Percentiles rank a stretch among this genome's conserved stretches.
These are phyloP conservation scores for Alternaria viburni DNA, from an alignment of 2,329 filamentous ascomycete species.

Conservation along the genomic window DNA sequence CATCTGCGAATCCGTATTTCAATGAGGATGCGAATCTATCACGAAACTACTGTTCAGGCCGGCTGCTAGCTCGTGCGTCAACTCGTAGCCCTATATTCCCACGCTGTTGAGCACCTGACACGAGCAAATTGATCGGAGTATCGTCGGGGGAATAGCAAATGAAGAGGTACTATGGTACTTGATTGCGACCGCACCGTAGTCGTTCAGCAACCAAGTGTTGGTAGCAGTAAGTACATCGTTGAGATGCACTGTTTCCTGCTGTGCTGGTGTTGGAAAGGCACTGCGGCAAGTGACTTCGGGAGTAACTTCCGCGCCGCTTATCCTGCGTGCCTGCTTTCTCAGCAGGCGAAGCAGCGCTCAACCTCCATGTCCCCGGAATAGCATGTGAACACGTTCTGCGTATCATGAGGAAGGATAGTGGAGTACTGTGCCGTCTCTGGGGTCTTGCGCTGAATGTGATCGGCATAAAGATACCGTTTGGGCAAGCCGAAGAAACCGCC, in stretches of 20 bases:
- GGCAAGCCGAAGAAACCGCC: neutral
- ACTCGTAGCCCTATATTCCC: constrained; percentile 7
- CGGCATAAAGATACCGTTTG: neutral
- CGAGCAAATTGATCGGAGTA: constrained; percentile 16
- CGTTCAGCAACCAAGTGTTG: constrained; percentile 1
- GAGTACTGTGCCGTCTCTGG: neutral
- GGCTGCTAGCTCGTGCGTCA: neutral
- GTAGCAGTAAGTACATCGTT: neutral
- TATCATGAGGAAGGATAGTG: neutral
- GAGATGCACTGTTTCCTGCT: neutral
- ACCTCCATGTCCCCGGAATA: neutral
- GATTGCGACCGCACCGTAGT: constrained; percentile 17
- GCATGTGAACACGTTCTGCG: neutral
- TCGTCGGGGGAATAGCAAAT: constrained; percentile 13
- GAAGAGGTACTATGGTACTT: constrained; percentile 17
- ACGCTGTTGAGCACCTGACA: constrained; percentile 14
- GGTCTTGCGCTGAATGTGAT: neutral
- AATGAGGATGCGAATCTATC: neutral
- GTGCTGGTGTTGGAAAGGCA: neutral
- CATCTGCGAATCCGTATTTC: neutral
- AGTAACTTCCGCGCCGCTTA: neutral
- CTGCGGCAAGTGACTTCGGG: neutral
- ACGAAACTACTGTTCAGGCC: neutral
- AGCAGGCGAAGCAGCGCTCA: neutral
- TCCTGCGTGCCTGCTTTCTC: neutral